Evolutionary conservation across 1,139 yeast species (phyloP).

Genomic region (Wickerhamiella infanticola): DNA sequence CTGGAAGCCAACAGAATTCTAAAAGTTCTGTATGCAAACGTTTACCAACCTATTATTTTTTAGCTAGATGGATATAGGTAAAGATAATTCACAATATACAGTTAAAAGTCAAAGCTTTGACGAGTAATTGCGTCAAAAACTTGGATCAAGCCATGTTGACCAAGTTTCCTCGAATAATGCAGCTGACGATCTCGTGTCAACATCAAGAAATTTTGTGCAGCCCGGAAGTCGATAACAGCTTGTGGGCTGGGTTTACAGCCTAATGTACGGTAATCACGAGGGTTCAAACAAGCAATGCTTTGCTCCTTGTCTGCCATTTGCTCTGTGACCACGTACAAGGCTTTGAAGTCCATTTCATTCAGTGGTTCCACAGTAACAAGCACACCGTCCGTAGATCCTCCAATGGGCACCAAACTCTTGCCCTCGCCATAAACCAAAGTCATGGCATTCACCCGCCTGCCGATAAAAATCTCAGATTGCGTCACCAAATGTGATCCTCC

Average conservation of each 20-base stretch:
- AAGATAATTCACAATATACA: no score
- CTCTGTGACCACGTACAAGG: constrained; percentile 75
- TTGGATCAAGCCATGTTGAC: constrained; percentile 20
- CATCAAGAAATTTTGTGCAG: constrained; percentile 12
- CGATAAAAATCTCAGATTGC: constrained; percentile 55
- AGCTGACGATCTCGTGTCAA: constrained; percentile 15
- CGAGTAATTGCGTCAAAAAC: constrained; percentile 10
- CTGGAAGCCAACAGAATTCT: no score
- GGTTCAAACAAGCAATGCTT: constrained; percentile 70
- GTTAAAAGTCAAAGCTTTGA: neutral
- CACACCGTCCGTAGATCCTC: constrained; percentile 68
- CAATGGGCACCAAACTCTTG: constrained; percentile 29
- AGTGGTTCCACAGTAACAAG: constrained; percentile 62
- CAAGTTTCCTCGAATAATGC: constrained; percentile 21
- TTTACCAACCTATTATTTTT: no score
- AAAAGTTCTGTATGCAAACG: no score
- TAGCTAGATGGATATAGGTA: no score
- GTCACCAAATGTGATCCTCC: constrained; percentile 67
- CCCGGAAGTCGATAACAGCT: constrained; percentile 11
- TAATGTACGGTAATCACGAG: constrained; percentile 27
- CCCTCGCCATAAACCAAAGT: constrained; percentile 28
- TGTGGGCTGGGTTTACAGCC: constrained; percentile 6
- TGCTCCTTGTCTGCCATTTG: constrained; percentile 64
- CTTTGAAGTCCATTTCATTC: constrained; percentile 56
- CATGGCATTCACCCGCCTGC: constrained; percentile 52